These are phyloP conservation scores for Rhodamnia rubescens DNA, from an alignment of 345 rosid genomes.

Conservation along the genomic window DNA sequence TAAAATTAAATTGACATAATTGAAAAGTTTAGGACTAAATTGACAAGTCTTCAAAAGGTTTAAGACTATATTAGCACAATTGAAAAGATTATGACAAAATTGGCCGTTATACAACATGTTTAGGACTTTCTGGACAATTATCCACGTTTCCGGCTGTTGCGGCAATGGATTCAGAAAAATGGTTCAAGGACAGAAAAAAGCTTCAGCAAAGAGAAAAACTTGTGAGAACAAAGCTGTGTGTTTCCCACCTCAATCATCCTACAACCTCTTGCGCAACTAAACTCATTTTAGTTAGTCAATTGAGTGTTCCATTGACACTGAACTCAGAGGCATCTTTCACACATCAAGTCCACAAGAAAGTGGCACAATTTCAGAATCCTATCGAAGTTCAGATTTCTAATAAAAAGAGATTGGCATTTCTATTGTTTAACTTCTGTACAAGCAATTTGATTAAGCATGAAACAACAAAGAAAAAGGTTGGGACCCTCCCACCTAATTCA, in stretches of 20 bases:
- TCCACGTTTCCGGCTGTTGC: not conserved
- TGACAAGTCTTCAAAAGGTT: no score
- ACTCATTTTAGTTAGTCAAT: not conserved
- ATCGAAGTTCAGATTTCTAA: not conserved
- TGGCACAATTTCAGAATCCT: not conserved
- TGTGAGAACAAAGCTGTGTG: not conserved
- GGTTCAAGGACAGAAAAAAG: not conserved
- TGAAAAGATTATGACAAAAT: no score
- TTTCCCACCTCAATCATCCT: not conserved
- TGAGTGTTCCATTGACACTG: not conserved
- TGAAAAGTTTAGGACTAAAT: no score
- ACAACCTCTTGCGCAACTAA: not conserved
- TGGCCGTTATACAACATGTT: no score
- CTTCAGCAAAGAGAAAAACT: not conserved
- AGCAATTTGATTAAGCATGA: not conserved
- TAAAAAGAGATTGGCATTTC: not conserved
- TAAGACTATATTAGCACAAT: no score
- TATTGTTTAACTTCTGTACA: conserved; percentile 6
- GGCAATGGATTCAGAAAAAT: not conserved
- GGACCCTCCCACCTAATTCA: not conserved
- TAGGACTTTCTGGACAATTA: no score
- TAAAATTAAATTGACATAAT: no score
- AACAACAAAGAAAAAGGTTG: not conserved
- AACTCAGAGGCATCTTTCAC: not conserved
- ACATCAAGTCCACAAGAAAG: not conserved